These are phyloP conservation scores for Cenchrus purpureus DNA, from an alignment of 176 grass and related monocot genomes.

Conservation along the genomic window DNA sequence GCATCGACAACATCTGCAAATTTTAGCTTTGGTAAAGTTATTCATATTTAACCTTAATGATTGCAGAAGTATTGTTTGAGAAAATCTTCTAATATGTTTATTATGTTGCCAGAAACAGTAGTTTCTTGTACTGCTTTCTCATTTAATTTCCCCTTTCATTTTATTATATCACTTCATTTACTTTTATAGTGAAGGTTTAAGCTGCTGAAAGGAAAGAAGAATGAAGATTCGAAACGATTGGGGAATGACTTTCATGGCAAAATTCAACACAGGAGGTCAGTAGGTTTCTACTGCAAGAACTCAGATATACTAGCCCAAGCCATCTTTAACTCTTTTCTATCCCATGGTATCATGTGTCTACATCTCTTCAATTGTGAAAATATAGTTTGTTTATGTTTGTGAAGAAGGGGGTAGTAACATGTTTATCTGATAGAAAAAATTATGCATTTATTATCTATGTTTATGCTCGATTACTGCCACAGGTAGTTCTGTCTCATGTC, in stretches of 20 bases:
- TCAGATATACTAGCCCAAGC: background rate
- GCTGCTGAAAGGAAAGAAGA: background rate
- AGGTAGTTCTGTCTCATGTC: background rate
- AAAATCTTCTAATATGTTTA: too few relatives aligned
- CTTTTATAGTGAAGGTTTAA: background rate
- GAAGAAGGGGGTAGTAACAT: background rate
- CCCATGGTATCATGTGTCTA: background rate
- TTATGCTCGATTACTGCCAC: background rate
- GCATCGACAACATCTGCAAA: too few relatives aligned
- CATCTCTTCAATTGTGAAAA: background rate
- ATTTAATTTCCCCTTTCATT: too few relatives aligned
- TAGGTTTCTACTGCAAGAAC: background rate
- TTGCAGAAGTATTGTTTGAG: too few relatives aligned
- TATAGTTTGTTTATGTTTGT: background rate
- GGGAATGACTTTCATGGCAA: slow-evolving; percentile 1
- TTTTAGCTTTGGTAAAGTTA: too few relatives aligned
- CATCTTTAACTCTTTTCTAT: background rate
- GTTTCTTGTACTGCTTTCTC: too few relatives aligned
- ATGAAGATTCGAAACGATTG: slow-evolving; percentile 10
- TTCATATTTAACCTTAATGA: too few relatives aligned
- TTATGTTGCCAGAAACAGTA: too few relatives aligned
- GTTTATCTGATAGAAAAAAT: background rate
- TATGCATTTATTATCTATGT: background rate
- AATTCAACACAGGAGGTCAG: slow-evolving; percentile 15
- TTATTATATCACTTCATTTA: background rate